A percentile compares a stretch with the other conserved stretches of the same genome.
Conservation (phyloP, 2,329 filamentous ascomycete species). For the Eurotiales sp. region DNA sequence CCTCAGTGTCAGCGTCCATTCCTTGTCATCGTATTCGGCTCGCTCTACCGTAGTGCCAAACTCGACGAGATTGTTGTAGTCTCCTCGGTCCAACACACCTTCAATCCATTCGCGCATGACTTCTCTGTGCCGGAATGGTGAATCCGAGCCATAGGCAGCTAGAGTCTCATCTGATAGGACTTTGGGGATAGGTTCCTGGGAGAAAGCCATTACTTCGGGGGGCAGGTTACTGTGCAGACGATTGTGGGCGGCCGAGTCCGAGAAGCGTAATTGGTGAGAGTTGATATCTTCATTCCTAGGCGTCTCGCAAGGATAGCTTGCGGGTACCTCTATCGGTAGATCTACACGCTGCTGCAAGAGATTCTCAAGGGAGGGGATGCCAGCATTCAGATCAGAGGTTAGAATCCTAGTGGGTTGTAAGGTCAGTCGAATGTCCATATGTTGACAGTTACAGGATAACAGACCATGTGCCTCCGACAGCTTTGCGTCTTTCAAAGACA, state of each 20-base stretch:
- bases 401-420: neutral
- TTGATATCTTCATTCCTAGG: too few species aligned
- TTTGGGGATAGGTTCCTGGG: conserved; percentile 22
- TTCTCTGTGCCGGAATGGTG: conserved; percentile 60
- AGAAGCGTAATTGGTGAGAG: too few species aligned
- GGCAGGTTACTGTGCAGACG: conserved; percentile 18
- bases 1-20: conserved; percentile 31
- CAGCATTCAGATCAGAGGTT: too few species aligned
- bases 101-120: conserved; percentile 56
- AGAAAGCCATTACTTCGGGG: conserved; percentile 24
- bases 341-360: too few species aligned
- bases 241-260: too few species aligned
- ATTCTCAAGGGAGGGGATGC: too few species aligned
- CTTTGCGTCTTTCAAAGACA: conserved; percentile 29
- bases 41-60: conserved; percentile 58
- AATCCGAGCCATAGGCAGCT: conserved; percentile 47
- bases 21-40: conserved; percentile 3
- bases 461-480: conserved; percentile 31
- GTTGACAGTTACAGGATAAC: neutral
- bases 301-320: too few species aligned
- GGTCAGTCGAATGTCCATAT: neutral
- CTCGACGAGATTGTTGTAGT: conserved; percentile 47
- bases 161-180: too few species aligned
- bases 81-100: conserved; percentile 52
- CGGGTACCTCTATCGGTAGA: too few species aligned